A percentile compares a stretch with the other conserved stretches of the same genome.
Evolutionary conservation across 2,329 filamentous ascomycete genomes (phyloP).

Genomic region (Pseudogymnoascus sp.): DNA sequence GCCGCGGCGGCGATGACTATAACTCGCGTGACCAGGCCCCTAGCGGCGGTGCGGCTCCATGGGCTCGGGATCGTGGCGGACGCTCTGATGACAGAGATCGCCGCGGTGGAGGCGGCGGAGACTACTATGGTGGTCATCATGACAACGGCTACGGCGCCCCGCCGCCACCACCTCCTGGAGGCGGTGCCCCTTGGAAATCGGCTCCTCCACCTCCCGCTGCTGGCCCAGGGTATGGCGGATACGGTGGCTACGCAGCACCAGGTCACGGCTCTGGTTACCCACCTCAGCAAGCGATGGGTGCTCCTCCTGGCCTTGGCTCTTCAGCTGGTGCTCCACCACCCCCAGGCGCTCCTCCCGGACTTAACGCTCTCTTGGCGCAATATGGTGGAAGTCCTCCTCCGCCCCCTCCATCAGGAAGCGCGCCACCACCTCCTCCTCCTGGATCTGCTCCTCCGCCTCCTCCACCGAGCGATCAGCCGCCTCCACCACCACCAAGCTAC

Average conservation of each 20-base stretch:
- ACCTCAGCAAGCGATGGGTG: conserved; percentile 37
- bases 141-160: conserved; percentile 41
- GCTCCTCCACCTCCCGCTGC: conserved; percentile 34
- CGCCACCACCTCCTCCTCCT: conserved; percentile 55
- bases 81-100: conserved; percentile 40
- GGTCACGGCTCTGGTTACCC: conserved; percentile 34
- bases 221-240: conserved; percentile 41
- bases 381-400: conserved; percentile 42
- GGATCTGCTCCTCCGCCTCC: conserved; percentile 52
- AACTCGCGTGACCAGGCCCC: conserved; percentile 27
- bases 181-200: conserved; percentile 37
- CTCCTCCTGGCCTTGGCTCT: conserved; percentile 44
- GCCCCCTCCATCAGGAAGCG: conserved; percentile 49
- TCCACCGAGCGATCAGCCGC: conserved; percentile 49
- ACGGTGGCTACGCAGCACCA: conserved; percentile 40
- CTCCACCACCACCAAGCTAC: conserved; percentile 48
- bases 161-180: conserved; percentile 35
- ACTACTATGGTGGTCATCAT: conserved; percentile 36
- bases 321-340: conserved; percentile 36
- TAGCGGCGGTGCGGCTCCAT: conserved; percentile 46
- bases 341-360: conserved; percentile 36
- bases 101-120: conserved; percentile 41
- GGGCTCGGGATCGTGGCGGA: conserved; percentile 48
- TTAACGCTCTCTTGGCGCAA: conserved; percentile 60
- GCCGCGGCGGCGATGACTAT: conserved; percentile 33